Evolutionary conservation across 805 yeast genomes (phyloP).

Genomic region (Saturnispora bothae): DNA sequence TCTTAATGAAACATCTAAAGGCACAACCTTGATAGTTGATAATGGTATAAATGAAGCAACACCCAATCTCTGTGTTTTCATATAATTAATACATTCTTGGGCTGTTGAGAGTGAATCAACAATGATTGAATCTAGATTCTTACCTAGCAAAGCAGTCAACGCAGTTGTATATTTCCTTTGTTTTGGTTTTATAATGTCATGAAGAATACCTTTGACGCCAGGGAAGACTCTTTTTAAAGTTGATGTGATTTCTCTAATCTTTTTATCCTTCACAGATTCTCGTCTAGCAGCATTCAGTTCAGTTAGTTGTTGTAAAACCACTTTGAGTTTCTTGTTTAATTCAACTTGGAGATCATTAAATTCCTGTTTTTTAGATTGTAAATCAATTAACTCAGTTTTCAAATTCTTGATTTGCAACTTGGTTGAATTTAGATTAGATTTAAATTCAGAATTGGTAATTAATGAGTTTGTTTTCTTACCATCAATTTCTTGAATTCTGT

Average conservation of each 20-base stretch:
- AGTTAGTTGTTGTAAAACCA: conserved; percentile 48
- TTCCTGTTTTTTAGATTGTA: conserved; percentile 30
- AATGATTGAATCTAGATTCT: conserved; percentile 68
- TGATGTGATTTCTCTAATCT: conserved; percentile 61
- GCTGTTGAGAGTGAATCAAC: conserved; percentile 72
- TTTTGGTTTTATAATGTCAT: conserved; percentile 70
- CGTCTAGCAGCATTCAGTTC: conserved; percentile 69
- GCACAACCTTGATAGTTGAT: conserved; percentile 54
- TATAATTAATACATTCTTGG: conserved; percentile 61
- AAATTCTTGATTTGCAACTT: conserved; percentile 25
- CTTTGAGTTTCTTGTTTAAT: conserved; percentile 53
- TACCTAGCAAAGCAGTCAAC: conserved; percentile 67
- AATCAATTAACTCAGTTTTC: conserved; percentile 16
- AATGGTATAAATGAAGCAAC: conserved; percentile 81
- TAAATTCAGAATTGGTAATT: conserved; percentile 21
- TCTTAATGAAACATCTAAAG: conserved; percentile 46
- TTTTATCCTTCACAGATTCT: conserved; percentile 61
- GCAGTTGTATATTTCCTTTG: conserved; percentile 66
- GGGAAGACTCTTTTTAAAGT: conserved; percentile 66
- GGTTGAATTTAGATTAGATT: conserved; percentile 21
- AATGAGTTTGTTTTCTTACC: conserved; percentile 24
- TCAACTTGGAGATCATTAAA: conserved; percentile 41
- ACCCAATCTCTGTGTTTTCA: conserved; percentile 81
- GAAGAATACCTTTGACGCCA: conserved; percentile 73
- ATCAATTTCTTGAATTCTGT: conserved; percentile 28